Conservation (phyloP, 805 yeast species). For the Suhomyces kilbournensis region DNA sequence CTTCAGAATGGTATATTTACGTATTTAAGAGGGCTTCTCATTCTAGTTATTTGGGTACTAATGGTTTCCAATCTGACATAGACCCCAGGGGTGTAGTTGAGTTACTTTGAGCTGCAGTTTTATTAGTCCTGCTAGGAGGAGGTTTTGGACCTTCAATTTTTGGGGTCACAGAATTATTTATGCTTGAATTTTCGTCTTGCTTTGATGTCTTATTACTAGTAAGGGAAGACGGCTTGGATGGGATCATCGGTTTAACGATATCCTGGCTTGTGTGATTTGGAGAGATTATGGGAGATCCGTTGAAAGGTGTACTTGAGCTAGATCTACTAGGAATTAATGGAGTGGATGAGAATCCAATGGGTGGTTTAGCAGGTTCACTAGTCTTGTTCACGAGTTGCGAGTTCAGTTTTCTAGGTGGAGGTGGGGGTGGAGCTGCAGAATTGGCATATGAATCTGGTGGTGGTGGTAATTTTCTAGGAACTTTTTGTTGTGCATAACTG, state of each 20-base stretch:
- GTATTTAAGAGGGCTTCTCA: not conserved
- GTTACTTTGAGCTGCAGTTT: not conserved
- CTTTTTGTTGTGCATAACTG: not conserved
- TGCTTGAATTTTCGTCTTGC: not conserved
- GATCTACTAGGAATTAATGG: constrained; percentile 40
- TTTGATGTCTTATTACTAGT: constrained; percentile 16
- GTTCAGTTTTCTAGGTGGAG: constrained; percentile 19
- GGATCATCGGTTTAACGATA: constrained; percentile 30
- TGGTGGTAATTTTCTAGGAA: constrained; percentile 9
- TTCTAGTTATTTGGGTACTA: constrained; percentile 41
- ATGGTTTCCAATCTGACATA: constrained; percentile 52
- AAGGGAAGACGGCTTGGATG: constrained; percentile 33
- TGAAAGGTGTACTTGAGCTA: constrained; percentile 25
- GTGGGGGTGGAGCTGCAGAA: constrained; percentile 18
- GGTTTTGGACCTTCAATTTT: constrained; percentile 6
- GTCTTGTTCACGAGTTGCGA: not conserved
- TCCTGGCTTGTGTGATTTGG: not conserved
- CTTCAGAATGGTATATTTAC: not conserved
- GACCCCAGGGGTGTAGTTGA: constrained; percentile 9
- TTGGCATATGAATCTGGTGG: constrained; percentile 3
- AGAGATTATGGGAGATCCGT: constrained; percentile 4
- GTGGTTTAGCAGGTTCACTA: constrained; percentile 16
- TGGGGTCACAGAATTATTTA: not conserved
- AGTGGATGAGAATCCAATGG: constrained; percentile 35
- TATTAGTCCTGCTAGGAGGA: constrained; percentile 1